These are phyloP conservation scores for Fusarium multiceps DNA, from an alignment of 2,329 filamentous ascomycete genomes.

Conservation along the genomic window DNA sequence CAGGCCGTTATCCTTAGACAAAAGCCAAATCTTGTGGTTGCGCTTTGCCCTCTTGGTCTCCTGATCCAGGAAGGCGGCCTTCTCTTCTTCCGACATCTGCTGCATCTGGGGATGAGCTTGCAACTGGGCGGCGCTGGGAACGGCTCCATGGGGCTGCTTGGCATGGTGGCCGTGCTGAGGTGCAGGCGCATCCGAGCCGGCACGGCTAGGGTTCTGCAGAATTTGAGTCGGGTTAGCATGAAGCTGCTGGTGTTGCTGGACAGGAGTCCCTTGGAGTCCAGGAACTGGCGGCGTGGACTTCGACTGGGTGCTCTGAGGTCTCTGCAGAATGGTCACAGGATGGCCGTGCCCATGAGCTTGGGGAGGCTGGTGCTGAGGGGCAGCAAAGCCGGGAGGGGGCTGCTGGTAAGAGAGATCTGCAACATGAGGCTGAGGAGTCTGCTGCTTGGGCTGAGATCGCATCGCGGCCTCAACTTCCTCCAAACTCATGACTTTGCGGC, in stretches of 20 bases:
- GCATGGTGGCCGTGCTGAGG: constrained; percentile 52
- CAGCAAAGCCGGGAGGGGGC: constrained; percentile 40
- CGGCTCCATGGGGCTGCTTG: constrained; percentile 64
- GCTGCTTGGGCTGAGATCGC: constrained; percentile 73
- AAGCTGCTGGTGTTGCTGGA: constrained; percentile 53
- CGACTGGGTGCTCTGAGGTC: constrained; percentile 58
- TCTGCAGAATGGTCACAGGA: constrained; percentile 66
- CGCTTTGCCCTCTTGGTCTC: constrained; percentile 96
- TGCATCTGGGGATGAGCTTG: constrained; percentile 62
- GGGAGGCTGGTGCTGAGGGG: constrained; percentile 48
- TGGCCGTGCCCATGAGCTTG: constrained; percentile 56
- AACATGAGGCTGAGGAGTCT: constrained; percentile 50
- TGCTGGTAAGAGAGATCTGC: constrained; percentile 48
- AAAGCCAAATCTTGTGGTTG: constrained; percentile 95
- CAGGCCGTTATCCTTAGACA: constrained; percentile 93
- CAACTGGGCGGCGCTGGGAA: constrained; percentile 49
- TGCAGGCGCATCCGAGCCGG: constrained; percentile 61
- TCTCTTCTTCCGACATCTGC: constrained; percentile 84
- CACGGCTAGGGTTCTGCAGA: constrained; percentile 80
- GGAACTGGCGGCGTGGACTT: constrained; percentile 55
- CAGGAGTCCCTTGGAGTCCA: constrained; percentile 43
- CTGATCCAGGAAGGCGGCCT: constrained; percentile 84
- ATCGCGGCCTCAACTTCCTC: constrained; percentile 97
- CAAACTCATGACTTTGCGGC: constrained; percentile 89
- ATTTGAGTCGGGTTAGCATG: constrained; percentile 76